Evolutionary conservation across 345 rosid genomes (phyloP).

Genomic region (Pistacia atlantica): DNA sequence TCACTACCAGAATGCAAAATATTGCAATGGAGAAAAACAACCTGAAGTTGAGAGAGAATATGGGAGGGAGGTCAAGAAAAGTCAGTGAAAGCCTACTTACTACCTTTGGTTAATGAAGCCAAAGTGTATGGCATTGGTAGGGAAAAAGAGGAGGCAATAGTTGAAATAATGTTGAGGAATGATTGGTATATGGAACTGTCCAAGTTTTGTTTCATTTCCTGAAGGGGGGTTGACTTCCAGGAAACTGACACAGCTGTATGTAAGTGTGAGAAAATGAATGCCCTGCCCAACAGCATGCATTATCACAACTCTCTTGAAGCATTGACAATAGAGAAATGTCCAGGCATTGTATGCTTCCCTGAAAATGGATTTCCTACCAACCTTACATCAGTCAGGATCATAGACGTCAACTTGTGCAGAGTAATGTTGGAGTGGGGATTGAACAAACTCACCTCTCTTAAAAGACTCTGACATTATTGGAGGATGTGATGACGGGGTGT

Average conservation of each 20-base stretch:
- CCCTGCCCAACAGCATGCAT: constrained; percentile 6
- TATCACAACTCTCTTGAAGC: constrained; percentile 7
- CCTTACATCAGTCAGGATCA: neutral
- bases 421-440: constrained; percentile 29
- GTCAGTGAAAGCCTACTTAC: neutral
- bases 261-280: neutral
- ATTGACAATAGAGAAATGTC: neutral
- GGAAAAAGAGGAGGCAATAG: constrained; percentile 15
- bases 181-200: neutral
- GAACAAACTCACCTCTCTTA: constrained; percentile 20
- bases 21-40: neutral
- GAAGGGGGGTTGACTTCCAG: neutral
- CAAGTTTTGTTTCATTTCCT: too few relatives aligned
- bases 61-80: neutral
- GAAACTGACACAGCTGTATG: neutral
- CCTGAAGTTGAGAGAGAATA: neutral
- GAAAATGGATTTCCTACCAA: constrained; percentile 6
- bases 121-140: constrained; percentile 28
- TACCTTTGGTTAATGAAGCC: constrained; percentile 20
- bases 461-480: neutral
- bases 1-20: constrained; percentile 14
- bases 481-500: constrained; percentile 6
- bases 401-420: neutral
- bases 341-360: constrained; percentile 2
- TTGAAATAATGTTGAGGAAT: neutral